These are phyloP conservation scores for Kodamaea derodonti DNA, from an alignment of 1,139 yeast genomes.

Conservation along the genomic window DNA sequence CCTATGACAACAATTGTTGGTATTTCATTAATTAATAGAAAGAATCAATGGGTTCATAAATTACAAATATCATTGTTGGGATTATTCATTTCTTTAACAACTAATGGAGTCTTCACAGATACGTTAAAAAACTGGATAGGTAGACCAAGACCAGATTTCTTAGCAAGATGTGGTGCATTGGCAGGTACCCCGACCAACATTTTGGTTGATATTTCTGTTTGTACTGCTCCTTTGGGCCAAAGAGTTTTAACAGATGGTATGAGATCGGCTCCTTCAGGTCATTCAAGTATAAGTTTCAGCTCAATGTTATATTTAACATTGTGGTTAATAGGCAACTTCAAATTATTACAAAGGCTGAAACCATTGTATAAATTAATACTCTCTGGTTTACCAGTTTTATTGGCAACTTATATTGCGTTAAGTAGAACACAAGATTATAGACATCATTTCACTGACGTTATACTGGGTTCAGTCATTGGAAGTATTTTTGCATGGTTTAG, in stretches of 20 bases:
- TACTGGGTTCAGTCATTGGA: constrained; percentile 56
- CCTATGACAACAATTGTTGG: constrained; percentile 37
- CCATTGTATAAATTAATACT: constrained; percentile 11
- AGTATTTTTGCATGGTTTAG: constrained; percentile 40
- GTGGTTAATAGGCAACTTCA: constrained; percentile 61
- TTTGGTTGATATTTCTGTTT: constrained; percentile 38
- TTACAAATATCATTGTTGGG: constrained; percentile 52
- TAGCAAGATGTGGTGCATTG: constrained; percentile 61
- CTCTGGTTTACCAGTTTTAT: constrained; percentile 12
- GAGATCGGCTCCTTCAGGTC: constrained; percentile 48
- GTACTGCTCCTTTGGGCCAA: constrained; percentile 38
- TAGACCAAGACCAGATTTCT: constrained; percentile 77
- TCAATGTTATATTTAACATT: constrained; percentile 40
- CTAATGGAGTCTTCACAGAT: constrained; percentile 51
- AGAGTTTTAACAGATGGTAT: constrained; percentile 36
- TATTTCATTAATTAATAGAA: constrained; percentile 27
- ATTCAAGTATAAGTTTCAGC: constrained; percentile 41
- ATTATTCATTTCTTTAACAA: constrained; percentile 45
- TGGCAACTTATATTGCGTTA: constrained; percentile 40
- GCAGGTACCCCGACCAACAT: constrained; percentile 29
- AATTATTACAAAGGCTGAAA: constrained; percentile 16
- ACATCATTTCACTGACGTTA: constrained; percentile 69
- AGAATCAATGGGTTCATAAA: constrained; percentile 21
- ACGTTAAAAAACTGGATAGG: constrained; percentile 71
- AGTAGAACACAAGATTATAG: constrained; percentile 71